Conservation (phyloP, 2,329 filamentous ascomycete species). For the Trichoderma oligosporum region DNA sequence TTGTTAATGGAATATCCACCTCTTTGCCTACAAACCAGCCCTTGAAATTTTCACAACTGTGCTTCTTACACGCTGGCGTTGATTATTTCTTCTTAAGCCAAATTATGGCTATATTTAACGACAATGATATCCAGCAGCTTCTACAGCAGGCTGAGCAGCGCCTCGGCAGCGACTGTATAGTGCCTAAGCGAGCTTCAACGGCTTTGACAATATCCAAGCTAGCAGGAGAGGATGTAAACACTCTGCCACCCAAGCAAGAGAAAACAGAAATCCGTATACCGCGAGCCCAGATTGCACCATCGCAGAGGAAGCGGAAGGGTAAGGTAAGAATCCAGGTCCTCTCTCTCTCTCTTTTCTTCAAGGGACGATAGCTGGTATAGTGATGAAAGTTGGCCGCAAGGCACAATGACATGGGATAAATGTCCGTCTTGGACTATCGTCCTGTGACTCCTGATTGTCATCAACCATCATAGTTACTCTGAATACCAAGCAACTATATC, state of each 20-base stretch:
- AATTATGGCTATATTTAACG: slow-evolving; percentile 20
- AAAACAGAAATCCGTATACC: slow-evolving; percentile 22
- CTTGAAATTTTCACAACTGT: not conserved
- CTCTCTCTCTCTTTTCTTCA: not conserved
- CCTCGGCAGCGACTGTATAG: slow-evolving; percentile 1
- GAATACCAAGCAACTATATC: slow-evolving; percentile 36
- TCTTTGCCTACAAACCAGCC: not conserved
- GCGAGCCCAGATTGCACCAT: not conserved
- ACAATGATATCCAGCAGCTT: slow-evolving; percentile 20
- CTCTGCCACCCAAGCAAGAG: slow-evolving; percentile 3
- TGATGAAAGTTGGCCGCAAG: slow-evolving; percentile 42
- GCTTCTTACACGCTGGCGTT: not conserved
- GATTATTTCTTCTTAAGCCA: not conserved
- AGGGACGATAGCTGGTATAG: slow-evolving; percentile 17
- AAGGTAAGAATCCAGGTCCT: slow-evolving; percentile 31
- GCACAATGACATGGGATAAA: slow-evolving; percentile 38
- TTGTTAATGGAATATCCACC: slow-evolving; percentile 9
- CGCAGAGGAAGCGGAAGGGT: slow-evolving; percentile 13
- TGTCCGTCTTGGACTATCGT: slow-evolving; percentile 40
- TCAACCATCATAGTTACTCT: slow-evolving; percentile 69
- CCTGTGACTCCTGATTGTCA: slow-evolving; percentile 60
- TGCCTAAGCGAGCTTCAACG: not conserved
- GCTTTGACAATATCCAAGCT: not conserved
- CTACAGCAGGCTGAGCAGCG: slow-evolving; percentile 23
- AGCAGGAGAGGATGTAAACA: slow-evolving; percentile 1